Evolutionary conservation across 2,329 filamentous ascomycete species (phyloP), one percentile per base, ranked within the genome.

Genomic region (Arachnomyces sp.): DNA sequence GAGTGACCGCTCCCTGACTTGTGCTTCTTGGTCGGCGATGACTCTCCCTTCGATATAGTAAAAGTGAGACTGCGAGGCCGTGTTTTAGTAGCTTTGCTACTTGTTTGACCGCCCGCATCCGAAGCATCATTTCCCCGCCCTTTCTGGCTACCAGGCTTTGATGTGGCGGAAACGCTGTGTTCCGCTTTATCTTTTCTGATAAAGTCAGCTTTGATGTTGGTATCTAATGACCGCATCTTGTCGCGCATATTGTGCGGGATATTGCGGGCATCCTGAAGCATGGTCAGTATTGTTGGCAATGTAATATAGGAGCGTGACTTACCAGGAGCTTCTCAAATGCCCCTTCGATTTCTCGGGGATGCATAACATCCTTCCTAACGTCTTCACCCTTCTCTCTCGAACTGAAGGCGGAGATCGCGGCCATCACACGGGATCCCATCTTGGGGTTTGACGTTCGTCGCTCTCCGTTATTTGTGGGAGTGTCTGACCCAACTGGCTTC

Each of bases 161-260:
- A 67, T 71, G 49, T 61, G 65, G 47, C 68, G 49, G 65, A 68
- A 56, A 59, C 64, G 54, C 57, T 68, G 63, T 73, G 80, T 59
- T 83, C 82, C 5, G 77, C 78, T 71, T 84, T 86, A 58, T 95
- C 85, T 59, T 94, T 89, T 39, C 82, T 81, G 53, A 96, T 88
- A 54, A 98, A 93, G 57, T 96, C 89, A 58, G 88, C 85, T 65
- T 98, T 98, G 68, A 96, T 89, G 28, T 84, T 83, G 49, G 86
- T 76, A 47, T 85, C 87, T 44, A 98, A 70, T 42, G 81, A 89
- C 34, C 90, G 78, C 88, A 98, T 95, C 66, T 93, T 93, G 61
- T 90, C 87, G 40, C 90, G 76, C 71, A 94, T 88, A 48, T 94
- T 84, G 55, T 93, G 85, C 2, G 90, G 89, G 40, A 96, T 94